These are phyloP conservation scores for Lachnellula cervina DNA, from an alignment of 2,329 filamentous ascomycete species.

Conservation along the genomic window DNA sequence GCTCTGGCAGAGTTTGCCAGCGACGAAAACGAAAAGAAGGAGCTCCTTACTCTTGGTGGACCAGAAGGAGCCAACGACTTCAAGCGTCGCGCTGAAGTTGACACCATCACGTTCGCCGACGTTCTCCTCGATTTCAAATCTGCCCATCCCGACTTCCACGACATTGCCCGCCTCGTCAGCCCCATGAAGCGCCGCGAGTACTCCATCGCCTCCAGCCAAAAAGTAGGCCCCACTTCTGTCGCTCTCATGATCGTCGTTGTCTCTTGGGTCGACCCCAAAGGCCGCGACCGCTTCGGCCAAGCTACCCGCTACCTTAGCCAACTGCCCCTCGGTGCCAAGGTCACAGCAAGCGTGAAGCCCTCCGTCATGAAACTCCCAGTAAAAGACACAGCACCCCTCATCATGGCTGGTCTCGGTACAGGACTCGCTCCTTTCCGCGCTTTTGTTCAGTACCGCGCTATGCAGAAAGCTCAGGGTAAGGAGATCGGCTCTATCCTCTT, in stretches of 20 bases:
- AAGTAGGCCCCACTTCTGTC: conserved; percentile 84
- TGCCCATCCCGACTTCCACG: conserved; percentile 81
- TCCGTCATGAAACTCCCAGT: conserved; percentile 98
- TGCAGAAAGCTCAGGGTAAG: conserved; percentile 96
- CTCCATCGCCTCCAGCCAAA: conserved; percentile 97
- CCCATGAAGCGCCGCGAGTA: conserved; percentile 97
- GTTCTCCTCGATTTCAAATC: conserved; percentile 85
- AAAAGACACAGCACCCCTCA: conserved; percentile 83
- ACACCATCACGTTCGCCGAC: conserved; percentile 87
- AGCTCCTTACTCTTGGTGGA: conserved; percentile 70
- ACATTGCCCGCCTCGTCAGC: conserved; percentile 79
- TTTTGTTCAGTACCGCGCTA: conserved; percentile 95
- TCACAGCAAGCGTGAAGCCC: conserved; percentile 93
- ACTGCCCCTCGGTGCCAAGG: conserved; percentile 67
- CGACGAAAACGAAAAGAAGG: conserved; percentile 76
- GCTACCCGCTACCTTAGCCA: conserved; percentile 83
- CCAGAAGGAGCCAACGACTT: conserved; percentile 82
- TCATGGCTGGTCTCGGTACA: conserved; percentile 98
- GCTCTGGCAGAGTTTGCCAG: conserved; percentile 78
- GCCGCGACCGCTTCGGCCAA: conserved; percentile 86
- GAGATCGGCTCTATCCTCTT: conserved; percentile 88
- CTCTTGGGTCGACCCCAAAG: conserved; percentile 84
- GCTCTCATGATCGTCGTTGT: conserved; percentile 96
- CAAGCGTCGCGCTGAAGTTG: conserved; percentile 85
- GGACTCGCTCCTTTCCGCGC: conserved; percentile 98